Evolutionary conservation across 2,329 filamentous ascomycete species (phyloP), one percentile per base, ranked within the genome.

Genomic region (Neonectria faginata): DNA sequence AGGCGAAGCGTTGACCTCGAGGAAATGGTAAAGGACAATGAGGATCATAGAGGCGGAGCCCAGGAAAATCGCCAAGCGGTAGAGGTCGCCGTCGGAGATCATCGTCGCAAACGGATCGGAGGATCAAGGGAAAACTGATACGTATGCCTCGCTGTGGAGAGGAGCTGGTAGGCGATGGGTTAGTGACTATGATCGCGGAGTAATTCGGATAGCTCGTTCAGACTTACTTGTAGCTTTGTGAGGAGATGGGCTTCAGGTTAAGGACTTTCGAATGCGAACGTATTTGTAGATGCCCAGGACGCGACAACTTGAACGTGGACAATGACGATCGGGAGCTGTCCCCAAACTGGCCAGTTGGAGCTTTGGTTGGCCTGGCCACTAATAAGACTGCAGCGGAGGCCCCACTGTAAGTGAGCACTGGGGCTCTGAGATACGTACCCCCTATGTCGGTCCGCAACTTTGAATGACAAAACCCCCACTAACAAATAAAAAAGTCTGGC

Each of bases 71-170:
- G 96, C 94, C 31, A 99, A 88, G 67, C 88, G 88, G 86, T 98
- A 97, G 74, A 99, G 90, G 70, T 96, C 90, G 79, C 87, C 84
- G 88, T 99, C 96, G 78, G 94, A 91, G 78, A 99, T 98, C 96
- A 99, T 99, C 53, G 75, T 92, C 84, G 75, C 64, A 66, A 48
- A 56, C 52, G 42, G 58, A 50, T 60, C 53, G 56, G 57, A 39
- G 27, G 18, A 56, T 57, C 20, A 53, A 36, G 41, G 31, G 47
- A 50, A 60, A 51, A 18, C 14, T 20, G 25, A 47, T 57, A n/a
- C 41, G 59, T 62, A 20, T 45, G 48, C 42, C 47, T 62, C 52
- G 42, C 16, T 53, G 41, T 42, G 56, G 42, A 47, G 20, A 57
- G 31, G 39, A 25, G 51, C 69, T 72, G 42, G 29, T 27, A 45